A percentile compares a stretch with the other conserved stretches of the same genome.
These are phyloP conservation scores for Amanita muscaria DNA, from an alignment of 768 basidiomycete genomes.

Conservation along the genomic window DNA sequence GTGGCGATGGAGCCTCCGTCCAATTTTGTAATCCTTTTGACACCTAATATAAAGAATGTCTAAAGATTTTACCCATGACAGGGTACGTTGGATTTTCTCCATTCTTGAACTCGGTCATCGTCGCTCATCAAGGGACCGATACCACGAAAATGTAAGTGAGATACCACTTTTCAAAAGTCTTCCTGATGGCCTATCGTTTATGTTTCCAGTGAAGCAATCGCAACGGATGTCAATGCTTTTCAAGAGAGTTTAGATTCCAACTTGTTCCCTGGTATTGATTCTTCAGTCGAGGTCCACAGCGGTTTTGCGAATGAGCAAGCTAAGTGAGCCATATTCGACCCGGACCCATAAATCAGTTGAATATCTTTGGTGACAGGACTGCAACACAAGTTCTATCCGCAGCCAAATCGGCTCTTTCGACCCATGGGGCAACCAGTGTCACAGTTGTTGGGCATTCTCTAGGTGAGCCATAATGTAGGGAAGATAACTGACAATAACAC, in stretches of 20 bases:
- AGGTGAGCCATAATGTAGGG: slow-evolving; percentile 20
- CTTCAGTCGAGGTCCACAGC: slow-evolving; percentile 31
- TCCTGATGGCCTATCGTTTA: background rate
- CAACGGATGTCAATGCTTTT: slow-evolving; percentile 30
- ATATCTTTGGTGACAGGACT: slow-evolving; percentile 22
- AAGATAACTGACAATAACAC: slow-evolving; percentile 6
- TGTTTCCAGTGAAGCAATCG: slow-evolving; percentile 22
- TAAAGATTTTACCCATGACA: background rate
- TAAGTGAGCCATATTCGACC: slow-evolving; percentile 19
- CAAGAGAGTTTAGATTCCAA: slow-evolving; percentile 24
- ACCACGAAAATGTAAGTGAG: slow-evolving; percentile 26
- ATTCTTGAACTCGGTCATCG: slow-evolving; percentile 27
- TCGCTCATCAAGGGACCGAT: slow-evolving; percentile 36
- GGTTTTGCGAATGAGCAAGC: slow-evolving; percentile 38
- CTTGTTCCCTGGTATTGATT: slow-evolving; percentile 36
- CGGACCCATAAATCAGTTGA: background rate
- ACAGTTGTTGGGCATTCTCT: slow-evolving; percentile 38
- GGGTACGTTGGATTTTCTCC: slow-evolving; percentile 25
- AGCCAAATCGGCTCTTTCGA: slow-evolving; percentile 26
- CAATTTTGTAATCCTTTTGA: slow-evolving; percentile 28
- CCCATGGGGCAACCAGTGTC: slow-evolving; percentile 25
- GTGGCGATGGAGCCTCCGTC: slow-evolving; percentile 29
- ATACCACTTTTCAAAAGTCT: background rate
- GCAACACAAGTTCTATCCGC: slow-evolving; percentile 31
- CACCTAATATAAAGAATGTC: background rate